Evolutionary conservation across 306 rosid species (phyloP).

Genomic region (Castanea mollissima): DNA sequence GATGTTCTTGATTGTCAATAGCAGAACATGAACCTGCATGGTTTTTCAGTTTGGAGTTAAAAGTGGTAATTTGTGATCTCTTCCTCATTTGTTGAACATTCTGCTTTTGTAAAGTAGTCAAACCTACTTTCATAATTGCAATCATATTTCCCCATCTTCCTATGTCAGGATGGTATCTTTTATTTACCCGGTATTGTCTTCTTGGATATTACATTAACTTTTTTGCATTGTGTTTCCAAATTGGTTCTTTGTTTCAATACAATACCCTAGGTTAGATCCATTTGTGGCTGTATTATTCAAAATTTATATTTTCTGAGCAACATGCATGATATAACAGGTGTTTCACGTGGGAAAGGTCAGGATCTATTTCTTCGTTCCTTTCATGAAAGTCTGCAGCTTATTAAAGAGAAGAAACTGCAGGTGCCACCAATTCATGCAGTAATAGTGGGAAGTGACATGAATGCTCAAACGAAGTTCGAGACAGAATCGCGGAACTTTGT

Average conservation of each 20-base stretch:
- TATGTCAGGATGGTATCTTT: neutral
- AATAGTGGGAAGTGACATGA: constrained; percentile 87
- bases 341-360: constrained; percentile 96
- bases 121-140: neutral
- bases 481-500: constrained; percentile 72
- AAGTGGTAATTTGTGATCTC: neutral
- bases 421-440: constrained; percentile 85
- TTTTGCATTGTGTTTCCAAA: neutral
- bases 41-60: neutral
- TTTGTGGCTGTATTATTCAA: constrained; percentile 4
- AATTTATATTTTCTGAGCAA: constrained; percentile 15
- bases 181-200: neutral
- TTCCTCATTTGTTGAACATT: neutral
- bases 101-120: neutral
- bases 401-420: constrained; percentile 68
- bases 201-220: no score
- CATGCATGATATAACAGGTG: constrained; percentile 50
- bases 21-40: neutral
- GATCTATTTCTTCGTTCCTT: constrained; percentile 92
- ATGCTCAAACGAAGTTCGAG: constrained; percentile 75
- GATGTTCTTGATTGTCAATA: no score
- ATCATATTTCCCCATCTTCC: neutral
- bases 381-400: constrained; percentile 57
- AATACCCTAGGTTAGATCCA: neutral
- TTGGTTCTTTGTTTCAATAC: neutral